Conservation (phyloP, 192 early-diverging fungal genomes). For the Chytriomyces hyalinus region DNA sequence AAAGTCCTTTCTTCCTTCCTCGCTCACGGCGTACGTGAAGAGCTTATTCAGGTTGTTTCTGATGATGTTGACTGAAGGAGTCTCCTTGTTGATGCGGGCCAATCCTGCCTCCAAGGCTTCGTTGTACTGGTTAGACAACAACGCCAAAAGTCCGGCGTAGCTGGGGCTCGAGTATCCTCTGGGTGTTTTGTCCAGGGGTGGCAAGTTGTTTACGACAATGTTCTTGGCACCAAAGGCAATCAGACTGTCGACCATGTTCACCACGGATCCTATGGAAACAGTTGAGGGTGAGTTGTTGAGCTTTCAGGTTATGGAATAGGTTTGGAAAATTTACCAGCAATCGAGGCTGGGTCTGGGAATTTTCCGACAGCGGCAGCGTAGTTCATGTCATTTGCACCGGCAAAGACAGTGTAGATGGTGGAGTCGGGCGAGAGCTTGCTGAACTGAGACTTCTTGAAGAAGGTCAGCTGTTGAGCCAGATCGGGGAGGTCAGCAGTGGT, state of each 20-base stretch:
- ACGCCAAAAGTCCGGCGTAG: background rate
- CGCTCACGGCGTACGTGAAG: background rate
- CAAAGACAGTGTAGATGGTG: background rate
- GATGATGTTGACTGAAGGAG: background rate
- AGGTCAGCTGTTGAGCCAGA: background rate
- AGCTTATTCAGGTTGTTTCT: background rate
- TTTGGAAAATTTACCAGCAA: background rate
- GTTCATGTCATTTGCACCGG: constrained; percentile 1
- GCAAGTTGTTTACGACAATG: background rate
- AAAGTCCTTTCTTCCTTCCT: background rate
- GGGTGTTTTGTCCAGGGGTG: constrained; percentile 1
- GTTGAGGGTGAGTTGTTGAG: no score
- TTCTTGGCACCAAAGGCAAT: background rate
- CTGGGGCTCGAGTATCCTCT: background rate
- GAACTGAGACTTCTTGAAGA: background rate
- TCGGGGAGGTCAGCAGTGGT: background rate
- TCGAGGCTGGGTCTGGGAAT: background rate
- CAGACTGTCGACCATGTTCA: background rate
- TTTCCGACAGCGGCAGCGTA: background rate
- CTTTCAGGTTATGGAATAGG: background rate
- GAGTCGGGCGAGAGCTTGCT: background rate
- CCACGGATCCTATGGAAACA: background rate
- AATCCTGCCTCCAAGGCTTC: background rate
- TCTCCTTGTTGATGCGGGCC: background rate
- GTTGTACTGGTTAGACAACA: background rate